These are phyloP conservation scores for Boletus austroedulis DNA, from an alignment of 1,284 basidiomycete species.

Conservation along the genomic window DNA sequence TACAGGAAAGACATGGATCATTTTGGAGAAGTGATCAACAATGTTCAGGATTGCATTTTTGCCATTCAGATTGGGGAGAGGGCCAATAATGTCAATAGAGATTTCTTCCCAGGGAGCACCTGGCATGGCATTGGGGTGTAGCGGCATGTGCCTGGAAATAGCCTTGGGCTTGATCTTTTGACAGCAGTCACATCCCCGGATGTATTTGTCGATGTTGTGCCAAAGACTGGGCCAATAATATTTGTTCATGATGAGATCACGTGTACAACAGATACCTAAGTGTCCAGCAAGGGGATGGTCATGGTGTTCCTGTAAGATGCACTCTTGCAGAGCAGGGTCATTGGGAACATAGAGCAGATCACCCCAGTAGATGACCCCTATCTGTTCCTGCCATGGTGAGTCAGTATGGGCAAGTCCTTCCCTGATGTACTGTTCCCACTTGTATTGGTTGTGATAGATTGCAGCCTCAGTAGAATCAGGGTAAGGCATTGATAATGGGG, in stretches of 20 bases:
- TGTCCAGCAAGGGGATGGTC: not conserved
- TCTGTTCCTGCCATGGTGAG: not conserved
- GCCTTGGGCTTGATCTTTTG: not conserved
- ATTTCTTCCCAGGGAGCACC: not conserved
- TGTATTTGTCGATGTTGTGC: not conserved
- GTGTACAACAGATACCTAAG: not conserved
- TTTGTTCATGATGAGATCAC: not conserved
- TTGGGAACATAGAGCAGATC: not conserved
- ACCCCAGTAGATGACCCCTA: not conserved
- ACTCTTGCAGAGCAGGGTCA: not conserved
- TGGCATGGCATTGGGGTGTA: not conserved
- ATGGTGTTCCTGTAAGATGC: not conserved
- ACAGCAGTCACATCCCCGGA: not conserved
- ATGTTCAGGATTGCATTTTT: constrained; percentile 39
- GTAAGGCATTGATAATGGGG: not conserved
- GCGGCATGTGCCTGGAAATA: not conserved
- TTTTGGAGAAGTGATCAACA: constrained; percentile 37
- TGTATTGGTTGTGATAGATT: not conserved
- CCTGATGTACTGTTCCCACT: not conserved
- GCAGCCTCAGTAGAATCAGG: not conserved
- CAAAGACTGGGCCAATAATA: not conserved
- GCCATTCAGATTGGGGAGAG: constrained; percentile 16
- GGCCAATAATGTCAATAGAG: not conserved
- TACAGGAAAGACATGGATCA: not conserved
- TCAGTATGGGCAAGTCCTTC: not conserved